phyloP scores from a whole-genome alignment of 179 eudicot genomes.

The Drosera spatulata region DNA sequence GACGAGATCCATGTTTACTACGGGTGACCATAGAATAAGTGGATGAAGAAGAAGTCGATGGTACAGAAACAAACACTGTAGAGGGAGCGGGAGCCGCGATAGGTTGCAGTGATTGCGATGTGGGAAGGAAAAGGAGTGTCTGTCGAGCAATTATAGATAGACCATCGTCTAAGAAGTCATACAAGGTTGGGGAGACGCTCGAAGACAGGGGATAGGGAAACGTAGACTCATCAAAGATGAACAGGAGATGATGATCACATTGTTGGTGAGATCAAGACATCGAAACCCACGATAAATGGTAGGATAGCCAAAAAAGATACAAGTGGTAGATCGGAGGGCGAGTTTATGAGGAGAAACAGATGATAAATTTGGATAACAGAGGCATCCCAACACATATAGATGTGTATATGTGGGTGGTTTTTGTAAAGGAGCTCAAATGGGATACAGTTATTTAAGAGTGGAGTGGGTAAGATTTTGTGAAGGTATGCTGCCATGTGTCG shows the following conservation, averaged over 20 bases:
- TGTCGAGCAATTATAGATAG: background rate
- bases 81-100: background rate
- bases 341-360: slow-evolving; percentile 9
- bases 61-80: background rate
- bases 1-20: background rate
- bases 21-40: background rate
- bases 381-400: slow-evolving; percentile 5
- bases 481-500: slow-evolving; percentile 5
- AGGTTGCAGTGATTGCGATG: background rate
- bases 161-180: background rate
- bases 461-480: slow-evolving; percentile 2
- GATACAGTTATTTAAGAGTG: background rate
- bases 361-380: slow-evolving; percentile 5
- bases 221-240: slow-evolving; percentile 6
- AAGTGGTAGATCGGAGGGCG: slow-evolving; percentile 3
- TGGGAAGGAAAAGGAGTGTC: background rate
- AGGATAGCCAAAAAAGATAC: slow-evolving; percentile 9
- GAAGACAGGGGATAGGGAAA: slow-evolving; percentile 4
- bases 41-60: background rate
- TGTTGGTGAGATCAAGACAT: slow-evolving; percentile 1
- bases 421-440: slow-evolving; percentile 1
- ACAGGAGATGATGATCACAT: slow-evolving; percentile 3
- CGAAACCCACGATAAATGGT: background rate
- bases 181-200: background rate
- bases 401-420: background rate